These are phyloP conservation scores for Colletotrichum chrysophilum DNA, from an alignment of 2,329 filamentous ascomycete species.

Conservation along the genomic window DNA sequence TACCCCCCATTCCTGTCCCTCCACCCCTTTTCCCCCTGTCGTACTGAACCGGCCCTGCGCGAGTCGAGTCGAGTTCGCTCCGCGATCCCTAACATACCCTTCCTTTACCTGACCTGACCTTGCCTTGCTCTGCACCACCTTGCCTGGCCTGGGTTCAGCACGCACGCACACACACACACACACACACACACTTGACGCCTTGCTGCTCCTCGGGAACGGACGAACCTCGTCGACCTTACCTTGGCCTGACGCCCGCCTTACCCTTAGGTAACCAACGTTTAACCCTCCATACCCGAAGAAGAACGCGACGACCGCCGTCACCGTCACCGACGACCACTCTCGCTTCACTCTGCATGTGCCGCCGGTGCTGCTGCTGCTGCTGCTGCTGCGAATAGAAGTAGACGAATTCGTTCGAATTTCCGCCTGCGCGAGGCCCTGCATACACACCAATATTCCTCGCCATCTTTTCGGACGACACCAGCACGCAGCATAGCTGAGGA, in stretches of 20 bases:
- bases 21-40: neutral
- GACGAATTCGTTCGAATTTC: neutral
- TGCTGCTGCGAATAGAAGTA: neutral
- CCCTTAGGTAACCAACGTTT: neutral
- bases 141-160: neutral
- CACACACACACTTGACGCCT: neutral
- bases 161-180: neutral
- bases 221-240: neutral
- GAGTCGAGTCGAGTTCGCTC: constrained; percentile 6
- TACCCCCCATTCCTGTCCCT: neutral
- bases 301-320: neutral
- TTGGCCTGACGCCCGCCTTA: neutral
- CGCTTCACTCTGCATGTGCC: neutral
- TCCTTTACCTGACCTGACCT: neutral
- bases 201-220: neutral
- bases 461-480: neutral
- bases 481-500: neutral
- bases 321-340: neutral
- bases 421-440: neutral
- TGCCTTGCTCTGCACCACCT: neutral
- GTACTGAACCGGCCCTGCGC: neutral
- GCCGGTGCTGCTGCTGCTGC: neutral
- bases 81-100: constrained; percentile 16
- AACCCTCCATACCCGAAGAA: constrained; percentile 2
- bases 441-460: neutral